Evolutionary conservation across 169 alveolate genomes (phyloP), one percentile per base, ranked within the genome.

Genomic region (Plasmodium billcollinsi): DNA sequence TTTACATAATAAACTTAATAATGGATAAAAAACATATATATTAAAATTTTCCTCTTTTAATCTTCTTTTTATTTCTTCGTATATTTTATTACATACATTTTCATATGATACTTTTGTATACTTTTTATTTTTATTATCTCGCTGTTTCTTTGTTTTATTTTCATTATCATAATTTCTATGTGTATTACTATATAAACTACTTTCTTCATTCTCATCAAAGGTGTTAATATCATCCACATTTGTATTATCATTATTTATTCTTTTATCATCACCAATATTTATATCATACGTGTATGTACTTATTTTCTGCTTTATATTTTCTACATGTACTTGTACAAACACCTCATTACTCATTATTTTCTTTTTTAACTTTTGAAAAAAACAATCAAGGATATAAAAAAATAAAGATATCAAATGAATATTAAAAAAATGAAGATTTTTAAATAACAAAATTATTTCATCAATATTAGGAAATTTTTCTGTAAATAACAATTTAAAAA

Each of bases 1-100:
- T 45, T 86, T 86, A 66, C 92, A 86, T 26, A 86, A 74, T 62
- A 73, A 26, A 49, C 78, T 71, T 33, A 86, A 50, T 72, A 73
- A 18, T 11, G 92, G 92, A 45, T 86, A 86, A 72, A 86, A 86
- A 4, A 86, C 88, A 67, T 72, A 72, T 43, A 72, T 73, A 43
- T 86, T 86, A 54, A 86, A 43, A 39, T 86, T 86, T 24, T 86
- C 88, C 3, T 71, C 75, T 2, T 61, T 50, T 21, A 72, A 24
- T 12, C 71, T 59, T 29, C 54, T 50, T 39, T 61, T 49, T 24
- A 66, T 59, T 61, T 86, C 78, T 59, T 86, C 88, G 65, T 67
- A 86, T 54, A 86, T 72, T 29, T 65, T 29, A 66, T 71, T 86
- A 20, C 75, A 86, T 2, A 86, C 49, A 49, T 15, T 8, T 59